Evolutionary conservation across 2,329 filamentous ascomycete species (phyloP), one percentile per base, ranked within the genome.

Genomic region (Sclerotinia subarctica): DNA sequence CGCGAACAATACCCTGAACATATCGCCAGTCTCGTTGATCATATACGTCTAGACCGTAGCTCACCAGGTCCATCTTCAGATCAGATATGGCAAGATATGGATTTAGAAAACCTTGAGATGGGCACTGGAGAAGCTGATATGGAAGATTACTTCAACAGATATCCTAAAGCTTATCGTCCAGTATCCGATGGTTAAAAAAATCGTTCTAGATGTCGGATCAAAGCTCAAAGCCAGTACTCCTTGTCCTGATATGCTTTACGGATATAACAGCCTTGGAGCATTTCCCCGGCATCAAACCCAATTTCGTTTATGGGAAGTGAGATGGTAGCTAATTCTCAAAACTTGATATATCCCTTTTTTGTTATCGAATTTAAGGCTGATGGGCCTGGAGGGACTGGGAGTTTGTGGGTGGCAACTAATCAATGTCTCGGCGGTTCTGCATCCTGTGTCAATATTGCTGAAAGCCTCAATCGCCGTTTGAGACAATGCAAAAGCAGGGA

Each of bases 391-490:
- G 56, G 17, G 56, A 44, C 56, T 35, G 56, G 32, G 32, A 26
- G 56, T 59, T 11, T 59, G 6, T 59, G 56, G 56, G 29, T 24
- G 1, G 56, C 13, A 24, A 59, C 32, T 5, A 59, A 59, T 74
- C 78, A 59, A 44, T 59, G 56, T n/a, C 17, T 59, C 5, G 56
- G 56, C 13, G 56, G 56, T 2, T 59, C 56, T 1, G 67, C 75
- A 26, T 68, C 76, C 13, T 79, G 78, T 63, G 69, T 80, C 62
- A 76, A 79, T 19, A 73, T 79, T 21, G 72, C 60, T 47, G 70
- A 75, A 67, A 68, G 57, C 26, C 70, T 73, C 24, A 76, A 74
- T 67, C 51, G 52, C 21, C 70, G 68, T 68, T 29, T 76, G 67
- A 51, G 68, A 57, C 3, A 66, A 49, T 73, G 68, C 69, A 29